phyloP scores from a whole-genome alignment of 768 basidiomycete species.

The Chalciporus sphaerocephalus region DNA sequence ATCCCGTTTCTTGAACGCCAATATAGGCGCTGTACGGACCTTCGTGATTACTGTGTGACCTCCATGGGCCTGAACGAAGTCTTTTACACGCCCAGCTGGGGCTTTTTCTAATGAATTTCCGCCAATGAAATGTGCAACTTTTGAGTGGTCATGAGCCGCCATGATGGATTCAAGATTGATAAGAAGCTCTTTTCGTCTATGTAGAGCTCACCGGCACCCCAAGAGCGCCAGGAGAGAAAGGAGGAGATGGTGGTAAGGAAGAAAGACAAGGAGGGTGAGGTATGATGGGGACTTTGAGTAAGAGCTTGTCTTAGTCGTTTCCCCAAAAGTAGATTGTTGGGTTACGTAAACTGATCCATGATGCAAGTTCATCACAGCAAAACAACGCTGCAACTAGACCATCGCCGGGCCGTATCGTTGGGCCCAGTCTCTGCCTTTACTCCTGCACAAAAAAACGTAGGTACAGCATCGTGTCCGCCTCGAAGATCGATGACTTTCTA shows the following conservation, averaged over 20 bases:
- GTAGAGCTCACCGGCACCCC: conserved; percentile 2
- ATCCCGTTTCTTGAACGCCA: conserved; percentile 5
- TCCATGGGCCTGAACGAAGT: conserved; percentile 87
- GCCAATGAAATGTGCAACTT: conserved; percentile 66
- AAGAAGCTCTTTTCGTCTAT: conserved; percentile 8
- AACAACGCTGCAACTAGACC: too few species aligned
- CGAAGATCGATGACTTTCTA: conserved; percentile 11
- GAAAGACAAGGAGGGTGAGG: conserved; percentile 3
- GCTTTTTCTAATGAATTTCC: conserved; percentile 90
- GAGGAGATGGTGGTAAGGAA: conserved; percentile 18
- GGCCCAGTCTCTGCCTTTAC: neutral
- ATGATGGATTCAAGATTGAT: conserved; percentile 18
- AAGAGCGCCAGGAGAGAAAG: conserved; percentile 5
- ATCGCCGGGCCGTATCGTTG: too few species aligned
- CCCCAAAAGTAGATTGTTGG: conserved; percentile 32
- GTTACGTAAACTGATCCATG: conserved; percentile 34
- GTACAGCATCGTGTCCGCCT: conserved; percentile 9
- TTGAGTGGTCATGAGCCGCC: conserved; percentile 50
- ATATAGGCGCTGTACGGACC: conserved; percentile 44
- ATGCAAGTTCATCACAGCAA: too few species aligned
- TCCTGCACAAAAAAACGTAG: neutral
- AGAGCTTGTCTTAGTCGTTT: conserved; percentile 4
- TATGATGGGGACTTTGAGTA: conserved; percentile 8
- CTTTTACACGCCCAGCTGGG: conserved; percentile 69
- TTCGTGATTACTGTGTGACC: conserved; percentile 99